Evolutionary conservation across 345 rosid species (phyloP).

Genomic region (Jatropha curcas): DNA sequence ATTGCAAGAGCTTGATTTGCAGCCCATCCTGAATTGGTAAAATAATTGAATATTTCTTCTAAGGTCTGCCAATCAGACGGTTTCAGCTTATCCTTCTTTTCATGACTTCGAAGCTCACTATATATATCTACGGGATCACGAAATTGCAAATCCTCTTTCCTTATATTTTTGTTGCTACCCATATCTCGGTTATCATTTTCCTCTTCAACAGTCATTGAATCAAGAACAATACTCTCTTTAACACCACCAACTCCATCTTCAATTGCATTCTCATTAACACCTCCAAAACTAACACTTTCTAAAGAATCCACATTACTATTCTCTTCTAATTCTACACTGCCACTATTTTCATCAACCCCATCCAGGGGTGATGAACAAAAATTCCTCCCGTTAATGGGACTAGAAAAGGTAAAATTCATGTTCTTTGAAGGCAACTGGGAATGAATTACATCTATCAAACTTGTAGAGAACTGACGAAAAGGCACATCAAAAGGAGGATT

Average conservation of each 20-base stretch:
- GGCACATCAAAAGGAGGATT: conserved; percentile 28
- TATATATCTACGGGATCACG: conserved; percentile 60
- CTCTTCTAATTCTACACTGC: conserved; percentile 1
- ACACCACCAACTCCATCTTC: conserved; percentile 10
- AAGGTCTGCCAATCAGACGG: conserved; percentile 45
- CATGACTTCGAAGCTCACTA: conserved; percentile 46
- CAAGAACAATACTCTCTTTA: conserved; percentile 15
- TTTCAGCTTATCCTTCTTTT: conserved; percentile 38
- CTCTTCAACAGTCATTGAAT: conserved; percentile 14
- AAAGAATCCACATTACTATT: conserved; percentile 19
- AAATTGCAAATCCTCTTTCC: conserved; percentile 26
- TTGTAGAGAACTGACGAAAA: conserved; percentile 27
- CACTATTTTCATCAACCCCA: conserved; percentile 25
- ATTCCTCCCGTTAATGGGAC: conserved; percentile 25
- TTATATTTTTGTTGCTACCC: conserved; percentile 7
- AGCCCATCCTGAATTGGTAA: conserved; percentile 75
- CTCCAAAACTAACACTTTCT: conserved; percentile 23
- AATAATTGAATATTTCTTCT: conserved; percentile 48
- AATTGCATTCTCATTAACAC: conserved; percentile 11
- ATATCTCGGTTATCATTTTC: conserved; percentile 19
- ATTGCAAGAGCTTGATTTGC: conserved; percentile 83
- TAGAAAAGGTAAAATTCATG: conserved; percentile 19
- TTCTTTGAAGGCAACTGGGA: conserved; percentile 11
- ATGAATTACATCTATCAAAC: conserved; percentile 22
- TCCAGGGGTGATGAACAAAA: conserved; percentile 38